These are phyloP conservation scores for Pythium utonaiense DNA, from an alignment of 352 stramenopile genomes.

Conservation along the genomic window DNA sequence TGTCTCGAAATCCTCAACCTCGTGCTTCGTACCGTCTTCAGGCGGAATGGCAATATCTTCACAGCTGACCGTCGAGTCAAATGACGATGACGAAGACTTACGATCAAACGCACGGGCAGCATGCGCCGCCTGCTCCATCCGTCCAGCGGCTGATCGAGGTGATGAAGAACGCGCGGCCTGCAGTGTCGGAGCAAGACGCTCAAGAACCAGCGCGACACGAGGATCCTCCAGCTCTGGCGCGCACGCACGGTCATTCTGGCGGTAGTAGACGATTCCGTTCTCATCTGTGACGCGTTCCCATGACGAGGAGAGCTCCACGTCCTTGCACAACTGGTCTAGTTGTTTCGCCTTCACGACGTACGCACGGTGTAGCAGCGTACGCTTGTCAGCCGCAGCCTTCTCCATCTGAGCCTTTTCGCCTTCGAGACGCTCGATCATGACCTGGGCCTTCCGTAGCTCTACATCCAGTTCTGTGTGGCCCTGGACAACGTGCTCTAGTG, in stretches of 20 bases:
- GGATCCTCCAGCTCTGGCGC: slow-evolving; percentile 48
- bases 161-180: slow-evolving; percentile 12
- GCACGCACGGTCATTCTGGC: slow-evolving; percentile 33
- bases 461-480: slow-evolving; percentile 44
- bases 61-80: slow-evolving; percentile 31
- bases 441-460: slow-evolving; percentile 28
- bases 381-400: slow-evolving; percentile 39
- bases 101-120: slow-evolving; percentile 1
- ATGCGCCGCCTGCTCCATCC: slow-evolving; percentile 23
- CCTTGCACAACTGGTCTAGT: slow-evolving; percentile 48
- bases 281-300: slow-evolving; percentile 48
- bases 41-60: slow-evolving; percentile 43
- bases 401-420: slow-evolving; percentile 38
- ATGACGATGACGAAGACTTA: slow-evolving; percentile 40
- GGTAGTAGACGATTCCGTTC: slow-evolving; percentile 50
- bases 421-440: slow-evolving; percentile 28
- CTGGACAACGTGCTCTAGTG: slow-evolving; percentile 33
- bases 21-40: slow-evolving; percentile 57
- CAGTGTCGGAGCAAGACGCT: slow-evolving; percentile 2
- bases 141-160: slow-evolving; percentile 24
- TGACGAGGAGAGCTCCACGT: slow-evolving; percentile 33
- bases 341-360: slow-evolving; percentile 54
- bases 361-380: slow-evolving; percentile 36
- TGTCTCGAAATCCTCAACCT: slow-evolving; percentile 74
- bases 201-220: slow-evolving; percentile 31